These are phyloP conservation scores for Haematococcus lacustris DNA, from an alignment of 139 green algal species.

Conservation along the genomic window DNA sequence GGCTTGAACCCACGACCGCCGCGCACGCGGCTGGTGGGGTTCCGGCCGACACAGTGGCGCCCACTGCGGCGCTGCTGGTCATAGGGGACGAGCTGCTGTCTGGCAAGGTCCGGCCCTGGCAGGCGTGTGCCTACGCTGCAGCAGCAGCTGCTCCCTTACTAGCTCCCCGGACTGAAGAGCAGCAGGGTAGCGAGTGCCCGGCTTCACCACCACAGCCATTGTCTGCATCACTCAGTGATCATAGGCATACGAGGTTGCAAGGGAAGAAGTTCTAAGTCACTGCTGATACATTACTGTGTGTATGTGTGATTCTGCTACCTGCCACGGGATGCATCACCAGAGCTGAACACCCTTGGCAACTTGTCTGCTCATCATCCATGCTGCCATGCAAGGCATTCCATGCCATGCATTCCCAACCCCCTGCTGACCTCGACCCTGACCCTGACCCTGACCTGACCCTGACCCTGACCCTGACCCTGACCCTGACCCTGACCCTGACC, in stretches of 20 bases:
- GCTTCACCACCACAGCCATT: background rate
- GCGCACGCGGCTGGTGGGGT: no score
- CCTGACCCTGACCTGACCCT: no score
- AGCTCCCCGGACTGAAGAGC: background rate
- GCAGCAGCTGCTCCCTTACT: no score
- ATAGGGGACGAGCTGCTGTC: conserved; percentile 73
- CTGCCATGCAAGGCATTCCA: background rate
- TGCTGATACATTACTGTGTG: background rate
- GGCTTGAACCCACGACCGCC: no score
- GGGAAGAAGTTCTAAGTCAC: background rate
- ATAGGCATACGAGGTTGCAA: background rate
- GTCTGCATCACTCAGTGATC: background rate
- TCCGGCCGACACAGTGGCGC: no score
- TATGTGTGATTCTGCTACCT: background rate
- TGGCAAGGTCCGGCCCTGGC: conserved; percentile 53
- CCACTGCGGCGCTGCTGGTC: conserved; percentile 36
- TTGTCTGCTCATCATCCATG: background rate
- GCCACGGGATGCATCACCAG: background rate
- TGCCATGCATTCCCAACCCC: conserved; percentile 12
- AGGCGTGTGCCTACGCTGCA: no score
- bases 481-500: no score
- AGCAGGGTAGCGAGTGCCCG: background rate
- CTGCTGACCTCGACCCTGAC: no score
- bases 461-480: no score
- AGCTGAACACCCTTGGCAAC: background rate